Evolutionary conservation across 2,329 filamentous ascomycete species (phyloP), one percentile per base, ranked within the genome.

Genomic region (Blastomyces gilchristii): DNA sequence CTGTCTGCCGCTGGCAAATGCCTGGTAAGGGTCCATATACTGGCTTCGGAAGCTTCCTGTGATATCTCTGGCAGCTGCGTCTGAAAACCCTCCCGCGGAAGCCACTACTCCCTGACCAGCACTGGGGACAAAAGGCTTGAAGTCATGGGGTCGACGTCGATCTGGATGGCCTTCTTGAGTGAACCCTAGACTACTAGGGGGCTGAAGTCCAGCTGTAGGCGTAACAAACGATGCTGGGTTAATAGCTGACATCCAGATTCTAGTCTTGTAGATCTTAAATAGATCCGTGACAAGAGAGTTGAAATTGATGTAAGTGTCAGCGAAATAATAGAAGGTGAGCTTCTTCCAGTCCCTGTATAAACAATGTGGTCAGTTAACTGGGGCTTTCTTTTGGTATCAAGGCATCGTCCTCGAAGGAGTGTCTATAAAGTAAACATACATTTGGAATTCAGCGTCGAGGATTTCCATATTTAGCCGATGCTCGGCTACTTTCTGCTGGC

Each of bases 201-300:
- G 85, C 72, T 87, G 86, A 28, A 91, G 79, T 34, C 88, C 88
- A 58, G 90, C 80, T 2, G 85, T 86, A 22, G 89, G 88, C 66
- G 87, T 92, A 31, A 89, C 89, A 75, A 97, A 97, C 0, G 93
- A 97, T 5, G 93, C 94, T 8, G 94, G 94, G 73, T 99, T 99
- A 75, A 99, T 96, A 3, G 94, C 94, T 4, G 93, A 97, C 90
- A 99, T 96, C 94, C 94, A 99, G 71, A 99, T 99, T 69, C 95
- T 86, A 28, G 93, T 96, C 80, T 99, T 99, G 82, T 97, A 99
- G 66, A 97, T 93, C 78, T 97, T 97, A 83, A 97, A 99, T 14
- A 99, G 82, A 73, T 99, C 94, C 0, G 92, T 96, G 61, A 99
- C 94, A 18, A 99, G 85, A 1, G 91, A 90, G 74, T 99, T 99